Percentiles rank a stretch among this genome's conserved stretches.
These are phyloP conservation scores for Escallonia rubra DNA, from an alignment of 129 eudicot genomes.

Conservation along the genomic window DNA sequence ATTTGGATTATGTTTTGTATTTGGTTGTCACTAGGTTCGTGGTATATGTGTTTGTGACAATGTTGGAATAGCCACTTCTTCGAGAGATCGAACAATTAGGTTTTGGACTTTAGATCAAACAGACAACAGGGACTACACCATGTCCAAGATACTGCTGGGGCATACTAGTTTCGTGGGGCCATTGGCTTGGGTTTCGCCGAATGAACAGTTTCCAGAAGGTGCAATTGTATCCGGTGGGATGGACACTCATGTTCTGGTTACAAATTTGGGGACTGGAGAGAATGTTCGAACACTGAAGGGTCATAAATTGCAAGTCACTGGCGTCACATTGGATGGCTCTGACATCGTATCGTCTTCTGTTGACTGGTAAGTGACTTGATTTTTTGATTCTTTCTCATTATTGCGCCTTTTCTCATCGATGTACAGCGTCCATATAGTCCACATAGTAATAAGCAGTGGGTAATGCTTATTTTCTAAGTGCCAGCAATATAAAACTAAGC, in stretches of 20 bases:
- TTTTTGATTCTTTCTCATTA: background rate
- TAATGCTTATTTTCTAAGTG: too few relatives aligned
- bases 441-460: too few relatives aligned
- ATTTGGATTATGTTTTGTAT: constrained; percentile 1
- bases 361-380: constrained; percentile 61
- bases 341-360: constrained; percentile 75
- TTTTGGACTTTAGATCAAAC: constrained; percentile 64
- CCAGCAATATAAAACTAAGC: too few relatives aligned
- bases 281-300: constrained; percentile 64
- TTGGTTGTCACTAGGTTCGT: constrained; percentile 52
- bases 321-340: constrained; percentile 67
- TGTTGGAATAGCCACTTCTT: constrained; percentile 89
- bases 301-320: constrained; percentile 86
- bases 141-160: constrained; percentile 71
- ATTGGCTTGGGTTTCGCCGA: constrained; percentile 74
- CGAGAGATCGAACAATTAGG: constrained; percentile 88
- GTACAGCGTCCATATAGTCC: too few relatives aligned
- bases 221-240: constrained; percentile 91
- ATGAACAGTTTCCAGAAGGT: constrained; percentile 82
- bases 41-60: constrained; percentile 82
- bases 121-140: constrained; percentile 37
- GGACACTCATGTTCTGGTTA: constrained; percentile 81
- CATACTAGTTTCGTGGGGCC: constrained; percentile 97
- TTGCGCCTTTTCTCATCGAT: background rate
- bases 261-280: constrained; percentile 83